A percentile compares a stretch with the other conserved stretches of the same genome.
These are phyloP conservation scores for Ophiostoma tasmaniense DNA, from an alignment of 2,329 filamentous ascomycete species.

Conservation along the genomic window DNA sequence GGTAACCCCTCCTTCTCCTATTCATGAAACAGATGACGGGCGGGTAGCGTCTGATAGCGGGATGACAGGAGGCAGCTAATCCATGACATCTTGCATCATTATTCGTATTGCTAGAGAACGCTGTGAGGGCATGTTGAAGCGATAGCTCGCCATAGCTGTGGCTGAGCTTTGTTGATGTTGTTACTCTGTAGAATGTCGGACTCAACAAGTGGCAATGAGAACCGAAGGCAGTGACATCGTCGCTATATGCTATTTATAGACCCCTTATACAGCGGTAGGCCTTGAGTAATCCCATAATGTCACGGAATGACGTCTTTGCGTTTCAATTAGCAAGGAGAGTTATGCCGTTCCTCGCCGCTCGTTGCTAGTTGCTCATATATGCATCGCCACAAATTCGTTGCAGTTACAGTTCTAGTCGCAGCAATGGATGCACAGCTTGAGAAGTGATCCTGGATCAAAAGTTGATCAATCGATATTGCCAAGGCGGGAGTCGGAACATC, in stretches of 20 bases:
- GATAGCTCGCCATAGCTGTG: neutral
- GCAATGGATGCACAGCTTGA: neutral
- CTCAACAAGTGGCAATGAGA: neutral
- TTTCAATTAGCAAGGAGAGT: neutral
- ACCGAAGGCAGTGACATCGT: neutral
- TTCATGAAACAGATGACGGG: neutral
- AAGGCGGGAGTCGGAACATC: neutral
- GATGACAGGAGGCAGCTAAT: no score
- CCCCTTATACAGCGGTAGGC: neutral
- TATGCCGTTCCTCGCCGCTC: neutral
- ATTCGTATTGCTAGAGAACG: neutral
- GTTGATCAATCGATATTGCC: neutral
- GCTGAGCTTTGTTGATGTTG: neutral
- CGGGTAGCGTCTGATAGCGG: neutral
- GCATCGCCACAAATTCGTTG: neutral
- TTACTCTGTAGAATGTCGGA: neutral
- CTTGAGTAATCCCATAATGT: neutral
- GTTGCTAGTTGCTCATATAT: neutral
- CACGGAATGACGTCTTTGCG: neutral
- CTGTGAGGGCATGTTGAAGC: neutral
- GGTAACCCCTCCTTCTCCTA: neutral
- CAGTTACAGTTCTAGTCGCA: neutral
- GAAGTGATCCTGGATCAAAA: neutral
- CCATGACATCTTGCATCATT: no score
- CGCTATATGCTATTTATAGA: neutral